Base-by-base conservation (phyloP, 2,329 filamentous ascomycete genomes). In the Pyrenochaeta sp. region DNA sequence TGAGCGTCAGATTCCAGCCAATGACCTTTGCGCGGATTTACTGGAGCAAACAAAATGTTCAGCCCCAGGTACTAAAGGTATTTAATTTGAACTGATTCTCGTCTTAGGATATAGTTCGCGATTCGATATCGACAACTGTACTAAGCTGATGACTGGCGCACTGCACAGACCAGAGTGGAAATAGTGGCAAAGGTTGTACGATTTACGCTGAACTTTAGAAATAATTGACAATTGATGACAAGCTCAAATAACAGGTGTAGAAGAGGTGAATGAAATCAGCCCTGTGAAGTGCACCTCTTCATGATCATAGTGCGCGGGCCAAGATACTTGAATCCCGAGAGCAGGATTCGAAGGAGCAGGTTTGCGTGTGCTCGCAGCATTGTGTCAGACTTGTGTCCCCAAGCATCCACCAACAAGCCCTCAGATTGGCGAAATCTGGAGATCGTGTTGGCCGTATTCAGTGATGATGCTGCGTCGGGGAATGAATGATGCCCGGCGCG, bases 401-500 rank as follows among this genome's bases (percentile, higher is more conserved):
- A 19, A 36, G 20, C 19, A n/a, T 15, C 19, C 24, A 34, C 38
- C 23, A 17, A 24, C 28, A 31, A n/a, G 34, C 40, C 48, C 35
- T 48, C 13, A 41, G 32, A 43, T 36, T 18, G 31, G 30, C 20
- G 40, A 45, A 36, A 38, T 51, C 38, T 48, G 51, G 44, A 40
- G 32, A 31, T 42, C 8, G 39, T 19, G 41, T 51, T 44, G 39
- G 48, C 18, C 19, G 10, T 39, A 34, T 39, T 48, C 39, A 41
- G 28, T 42, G 41, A 42, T 42, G 40, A 41, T 35, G 15, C 18
- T 18, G 45, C 39, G 37, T 45, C 44, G 53, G 51, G 53, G 21
- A 48, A 14, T 27, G 17, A 29, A 26, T 52, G 42, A 37, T 41
- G 37, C 45, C 48, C 46, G 47, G 48, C 38, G 48, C 52, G 29